phyloP scores from a whole-genome alignment of 257 asterid genomes.

The Solanum raphanifolium region DNA sequence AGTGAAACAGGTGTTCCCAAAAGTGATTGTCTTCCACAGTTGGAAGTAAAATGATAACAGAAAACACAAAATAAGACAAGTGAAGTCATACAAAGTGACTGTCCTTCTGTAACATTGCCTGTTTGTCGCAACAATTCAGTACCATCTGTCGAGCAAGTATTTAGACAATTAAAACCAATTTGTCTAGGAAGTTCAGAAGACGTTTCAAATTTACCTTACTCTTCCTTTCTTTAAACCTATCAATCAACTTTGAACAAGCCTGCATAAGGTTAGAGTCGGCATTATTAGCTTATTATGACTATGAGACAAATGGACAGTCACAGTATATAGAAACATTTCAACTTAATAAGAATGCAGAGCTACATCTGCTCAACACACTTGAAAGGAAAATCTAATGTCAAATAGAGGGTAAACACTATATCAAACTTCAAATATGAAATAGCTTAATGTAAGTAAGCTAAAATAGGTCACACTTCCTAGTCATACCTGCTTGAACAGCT shows the following conservation, averaged over 20 bases:
- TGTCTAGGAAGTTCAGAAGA: neutral
- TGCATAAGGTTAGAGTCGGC: slow-evolving; percentile 13
- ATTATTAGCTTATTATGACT: neutral
- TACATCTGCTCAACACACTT: neutral
- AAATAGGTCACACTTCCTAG: neutral
- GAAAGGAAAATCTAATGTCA: neutral
- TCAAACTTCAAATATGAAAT: neutral
- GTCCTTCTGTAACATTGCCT: slow-evolving; percentile 83
- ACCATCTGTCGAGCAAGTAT: slow-evolving; percentile 64
- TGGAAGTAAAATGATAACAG: neutral
- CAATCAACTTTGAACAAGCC: slow-evolving; percentile 98
- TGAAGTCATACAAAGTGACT: neutral
- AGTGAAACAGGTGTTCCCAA: neutral
- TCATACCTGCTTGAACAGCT: slow-evolving; percentile 76
- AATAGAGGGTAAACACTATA: neutral
- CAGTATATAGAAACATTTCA: neutral
- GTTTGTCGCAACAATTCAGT: slow-evolving; percentile 89
- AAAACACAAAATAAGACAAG: neutral
- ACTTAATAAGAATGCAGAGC: neutral
- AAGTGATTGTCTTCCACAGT: neutral
- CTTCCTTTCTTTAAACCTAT: slow-evolving; percentile 96
- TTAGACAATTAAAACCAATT: slow-evolving; percentile 3
- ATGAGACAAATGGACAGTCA: neutral
- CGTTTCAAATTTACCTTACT: slow-evolving; percentile 55
- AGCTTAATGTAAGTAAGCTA: neutral